A percentile compares a stretch with the other conserved stretches of the same genome.
Evolutionary conservation across 1,284 basidiomycete genomes (phyloP).

Genomic region (Heliocybe sulcata): DNA sequence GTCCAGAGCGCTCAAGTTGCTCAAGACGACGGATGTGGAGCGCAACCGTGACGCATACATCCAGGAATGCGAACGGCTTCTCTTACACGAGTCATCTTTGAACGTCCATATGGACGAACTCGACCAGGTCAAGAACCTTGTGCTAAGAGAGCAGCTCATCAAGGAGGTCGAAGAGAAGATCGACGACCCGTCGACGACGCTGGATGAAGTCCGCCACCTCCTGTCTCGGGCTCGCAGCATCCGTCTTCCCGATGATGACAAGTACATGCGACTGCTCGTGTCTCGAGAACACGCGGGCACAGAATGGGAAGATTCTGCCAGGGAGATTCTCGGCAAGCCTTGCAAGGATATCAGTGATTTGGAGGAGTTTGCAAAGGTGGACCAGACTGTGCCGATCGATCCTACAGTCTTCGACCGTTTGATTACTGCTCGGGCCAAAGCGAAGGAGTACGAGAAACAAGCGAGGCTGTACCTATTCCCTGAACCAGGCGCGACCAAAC

Average conservation of each 20-base stretch:
- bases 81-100: constrained; percentile 62
- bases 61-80: constrained; percentile 61
- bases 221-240: constrained; percentile 62
- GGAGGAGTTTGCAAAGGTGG: constrained; percentile 55
- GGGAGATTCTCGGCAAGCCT: constrained; percentile 51
- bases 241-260: constrained; percentile 55
- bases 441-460: constrained; percentile 70
- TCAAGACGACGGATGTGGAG: constrained; percentile 26
- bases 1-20: constrained; percentile 42
- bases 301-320: constrained; percentile 66
- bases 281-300: constrained; percentile 52
- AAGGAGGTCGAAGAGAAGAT: constrained; percentile 62
- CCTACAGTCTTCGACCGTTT: constrained; percentile 52
- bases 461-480: constrained; percentile 61
- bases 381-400: constrained; percentile 57
- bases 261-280: constrained; percentile 50
- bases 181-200: constrained; percentile 49
- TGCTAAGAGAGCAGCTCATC: constrained; percentile 63
- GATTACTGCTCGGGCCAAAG: constrained; percentile 50
- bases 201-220: constrained; percentile 66
- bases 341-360: constrained; percentile 68
- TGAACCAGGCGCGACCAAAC: constrained; percentile 42
- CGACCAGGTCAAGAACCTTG: constrained; percentile 67
- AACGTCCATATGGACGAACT: constrained; percentile 78
- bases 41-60: constrained; percentile 51